Percentiles rank a stretch among this genome's conserved stretches.
Conservation (phyloP, 2,329 filamentous ascomycete species). For the Stenocarpella maydis region DNA sequence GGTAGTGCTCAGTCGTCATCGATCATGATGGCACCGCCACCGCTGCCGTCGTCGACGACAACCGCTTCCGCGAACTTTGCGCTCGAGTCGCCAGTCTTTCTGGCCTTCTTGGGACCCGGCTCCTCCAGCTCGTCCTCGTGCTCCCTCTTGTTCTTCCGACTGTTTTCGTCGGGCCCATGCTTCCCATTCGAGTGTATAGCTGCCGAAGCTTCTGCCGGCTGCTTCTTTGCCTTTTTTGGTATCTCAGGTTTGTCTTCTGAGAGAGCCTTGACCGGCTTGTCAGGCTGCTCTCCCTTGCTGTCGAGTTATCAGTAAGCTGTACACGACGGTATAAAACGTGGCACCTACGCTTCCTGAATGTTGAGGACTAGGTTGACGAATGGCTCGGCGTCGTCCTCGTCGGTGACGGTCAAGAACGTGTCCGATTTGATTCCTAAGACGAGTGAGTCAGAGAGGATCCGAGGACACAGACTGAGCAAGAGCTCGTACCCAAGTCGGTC, state of each 20-base stretch:
- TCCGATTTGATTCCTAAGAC: slow-evolving; percentile 71
- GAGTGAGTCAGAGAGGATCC: slow-evolving; percentile 3
- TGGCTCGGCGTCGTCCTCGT: slow-evolving; percentile 77
- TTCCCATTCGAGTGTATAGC: slow-evolving; percentile 53
- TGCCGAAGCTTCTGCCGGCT: slow-evolving; percentile 50
- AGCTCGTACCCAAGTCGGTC: slow-evolving; percentile 70
- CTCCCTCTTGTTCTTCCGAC: slow-evolving; percentile 56
- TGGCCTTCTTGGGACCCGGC: slow-evolving; percentile 57
- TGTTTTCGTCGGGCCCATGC: slow-evolving; percentile 47
- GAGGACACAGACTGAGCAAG: not conserved
- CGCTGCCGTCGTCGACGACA: slow-evolving; percentile 57
- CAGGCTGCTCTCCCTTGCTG: slow-evolving; percentile 53
- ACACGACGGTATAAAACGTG: slow-evolving; percentile 20
- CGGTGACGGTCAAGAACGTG: slow-evolving; percentile 84
- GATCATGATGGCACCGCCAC: slow-evolving; percentile 72
- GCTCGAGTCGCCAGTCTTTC: slow-evolving; percentile 45
- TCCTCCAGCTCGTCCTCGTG: slow-evolving; percentile 53
- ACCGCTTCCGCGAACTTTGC: slow-evolving; percentile 54
- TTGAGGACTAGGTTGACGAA: slow-evolving; percentile 83
- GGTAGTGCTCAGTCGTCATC: slow-evolving; percentile 61
- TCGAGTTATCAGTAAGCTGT: slow-evolving; percentile 41
- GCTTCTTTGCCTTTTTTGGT: slow-evolving; percentile 61
- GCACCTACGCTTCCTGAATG: slow-evolving; percentile 67
- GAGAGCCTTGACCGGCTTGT: slow-evolving; percentile 63
- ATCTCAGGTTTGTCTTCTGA: slow-evolving; percentile 56